Conservation (phyloP, 2,329 filamentous ascomycete genomes). For the Fusarium tupiense region DNA sequence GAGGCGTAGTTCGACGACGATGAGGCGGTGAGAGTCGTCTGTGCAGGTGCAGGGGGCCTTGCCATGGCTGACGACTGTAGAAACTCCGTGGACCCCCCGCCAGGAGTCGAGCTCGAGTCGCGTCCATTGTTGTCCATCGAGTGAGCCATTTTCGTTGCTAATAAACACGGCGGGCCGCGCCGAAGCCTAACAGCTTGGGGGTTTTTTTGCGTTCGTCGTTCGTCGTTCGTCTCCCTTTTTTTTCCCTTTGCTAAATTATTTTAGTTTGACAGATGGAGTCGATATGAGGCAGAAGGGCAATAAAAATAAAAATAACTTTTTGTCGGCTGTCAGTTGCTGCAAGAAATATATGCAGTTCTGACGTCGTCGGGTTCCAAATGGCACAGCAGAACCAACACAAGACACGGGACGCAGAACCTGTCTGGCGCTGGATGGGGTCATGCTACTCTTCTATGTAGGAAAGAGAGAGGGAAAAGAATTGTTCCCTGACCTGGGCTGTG, state of each 20-base stretch:
- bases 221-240: conserved; percentile 3
- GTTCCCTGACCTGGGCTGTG: not conserved
- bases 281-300: not conserved
- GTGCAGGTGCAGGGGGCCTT: conserved; percentile 19
- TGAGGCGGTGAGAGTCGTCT: conserved; percentile 35
- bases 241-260: not conserved
- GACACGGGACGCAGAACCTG: not conserved
- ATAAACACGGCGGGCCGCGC: conserved; percentile 26
- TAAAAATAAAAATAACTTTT: not conserved
- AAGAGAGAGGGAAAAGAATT: not conserved
- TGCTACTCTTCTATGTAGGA: not conserved
- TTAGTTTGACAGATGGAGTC: conserved; percentile 17
- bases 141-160: conserved; percentile 20
- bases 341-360: not conserved
- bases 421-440: not conserved
- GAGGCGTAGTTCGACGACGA: conserved; percentile 35
- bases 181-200: conserved; percentile 13
- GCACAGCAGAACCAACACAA: not conserved
- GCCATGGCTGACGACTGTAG: conserved; percentile 12
- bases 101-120: conserved; percentile 10
- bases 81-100: conserved; percentile 11
- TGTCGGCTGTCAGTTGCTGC: not conserved
- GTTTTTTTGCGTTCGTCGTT: not conserved
- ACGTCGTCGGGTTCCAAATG: not conserved
- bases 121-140: conserved; percentile 9